Percentiles rank a stretch among this genome's conserved stretches.
Evolutionary conservation across 352 stramenopile species (phyloP).

Genomic region (Globisporangium alternatum): DNA sequence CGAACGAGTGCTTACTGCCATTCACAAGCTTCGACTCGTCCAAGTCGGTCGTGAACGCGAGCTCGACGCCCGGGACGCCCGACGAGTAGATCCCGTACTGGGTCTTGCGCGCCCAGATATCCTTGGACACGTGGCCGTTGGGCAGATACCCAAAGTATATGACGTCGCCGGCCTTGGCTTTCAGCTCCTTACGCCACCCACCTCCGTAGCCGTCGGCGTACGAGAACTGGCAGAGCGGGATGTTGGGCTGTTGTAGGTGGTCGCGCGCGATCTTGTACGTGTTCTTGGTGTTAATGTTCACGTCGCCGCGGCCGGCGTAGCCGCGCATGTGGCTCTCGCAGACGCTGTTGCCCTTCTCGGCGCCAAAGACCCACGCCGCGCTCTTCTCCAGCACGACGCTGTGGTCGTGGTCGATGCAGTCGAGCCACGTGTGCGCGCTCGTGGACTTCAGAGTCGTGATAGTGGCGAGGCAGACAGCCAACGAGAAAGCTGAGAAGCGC

Average conservation of each 20-base stretch:
- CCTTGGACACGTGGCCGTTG: constrained; percentile 50
- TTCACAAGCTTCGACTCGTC: constrained; percentile 22
- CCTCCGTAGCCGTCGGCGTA: neutral
- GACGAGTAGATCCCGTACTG: constrained; percentile 38
- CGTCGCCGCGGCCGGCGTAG: constrained; percentile 26
- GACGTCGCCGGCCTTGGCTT: constrained; percentile 7
- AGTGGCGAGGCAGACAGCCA: neutral
- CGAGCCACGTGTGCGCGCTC: constrained; percentile 29
- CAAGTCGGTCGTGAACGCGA: constrained; percentile 31
- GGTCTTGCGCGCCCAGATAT: constrained; percentile 19
- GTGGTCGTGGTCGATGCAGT: constrained; percentile 38
- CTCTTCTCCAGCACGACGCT: constrained; percentile 30
- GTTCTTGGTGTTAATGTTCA: constrained; percentile 21
- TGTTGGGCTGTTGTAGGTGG: neutral
- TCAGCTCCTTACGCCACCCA: constrained; percentile 8
- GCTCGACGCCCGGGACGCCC: constrained; percentile 18
- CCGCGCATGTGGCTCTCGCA: constrained; percentile 38
- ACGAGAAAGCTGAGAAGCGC: neutral
- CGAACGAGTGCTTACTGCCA: constrained; percentile 22
- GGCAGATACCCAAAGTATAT: constrained; percentile 57
- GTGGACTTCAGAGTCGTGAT: neutral
- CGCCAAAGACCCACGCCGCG: constrained; percentile 25
- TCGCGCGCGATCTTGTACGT: constrained; percentile 26
- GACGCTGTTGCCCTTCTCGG: constrained; percentile 22
- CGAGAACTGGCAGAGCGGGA: constrained; percentile 12